Base-by-base conservation (phyloP, 2,329 filamentous ascomycete species). In the Fusarium floridanum region DNA sequence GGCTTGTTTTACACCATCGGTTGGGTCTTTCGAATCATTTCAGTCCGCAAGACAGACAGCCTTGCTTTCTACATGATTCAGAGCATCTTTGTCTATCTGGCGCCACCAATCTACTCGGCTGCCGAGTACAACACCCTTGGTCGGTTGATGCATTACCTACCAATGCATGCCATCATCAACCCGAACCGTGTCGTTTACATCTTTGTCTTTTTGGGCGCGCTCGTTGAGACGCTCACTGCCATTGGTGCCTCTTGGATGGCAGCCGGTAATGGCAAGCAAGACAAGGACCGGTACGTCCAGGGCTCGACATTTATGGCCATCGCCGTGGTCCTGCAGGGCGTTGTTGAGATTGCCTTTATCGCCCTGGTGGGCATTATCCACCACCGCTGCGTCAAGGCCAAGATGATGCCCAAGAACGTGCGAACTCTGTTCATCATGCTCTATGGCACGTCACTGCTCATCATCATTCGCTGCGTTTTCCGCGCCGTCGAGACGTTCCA, bases 221-320 rank as follows among this genome's bases (percentile, higher is more conserved):
- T 78, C 10, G 77, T 78, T 3, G 77, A 78, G 32, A 10, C 73
- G 2, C 48, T 78, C 9, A 78, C 77, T 16, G 77, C 66, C 14
- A 72, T 77, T 10, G 77, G 77, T 29, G 74, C 75, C 39, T 72
- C 75, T 2, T 78, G 76, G 76, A 77, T 78, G 20, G 76, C 77
- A 16, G 73, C 75, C 10, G 77, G 69, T 0, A 74, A 75, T 20
- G 76, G 76, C 2, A 66, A 56, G 20, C 82, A 88, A 39, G 90
- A 92, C 72, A 85, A 85, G 64, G 89, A 89, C 0, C 79, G 85
- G 6, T 91, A 91, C 68, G 82, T 83, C 2, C 82, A 84, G 0
- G 90, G 90, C 0, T 91, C 92, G 68, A 83, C 86, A 0, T 79
- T 91, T 1, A 84, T 92, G 57, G 85, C 79, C 0, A 85, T 86